Evolutionary conservation across 2,329 filamentous ascomycete species (phyloP), one percentile per base, ranked within the genome.

Genomic region (Colletotrichum sp.): DNA sequence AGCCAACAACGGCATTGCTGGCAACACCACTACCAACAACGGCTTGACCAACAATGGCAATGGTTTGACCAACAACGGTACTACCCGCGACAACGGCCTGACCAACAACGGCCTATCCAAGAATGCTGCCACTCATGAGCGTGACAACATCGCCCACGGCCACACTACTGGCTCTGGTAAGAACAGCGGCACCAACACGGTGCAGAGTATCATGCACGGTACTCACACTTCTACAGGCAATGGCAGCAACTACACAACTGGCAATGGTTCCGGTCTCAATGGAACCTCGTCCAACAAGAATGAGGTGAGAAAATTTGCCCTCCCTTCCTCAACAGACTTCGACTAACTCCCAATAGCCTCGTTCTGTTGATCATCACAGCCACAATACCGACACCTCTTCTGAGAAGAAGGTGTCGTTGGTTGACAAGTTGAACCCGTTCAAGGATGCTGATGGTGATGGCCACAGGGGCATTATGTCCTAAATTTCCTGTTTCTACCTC

Each of bases 381-480:
- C 36, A 39, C 7, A 24, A 3, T n/a, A 24, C 30, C 2, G 72
- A 76, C 16, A 7, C 74, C 0, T 39, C 74, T 2, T 52, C 48
- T 4, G 74, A 72, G 18, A 76, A 74, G 52, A 78, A 79, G 70
- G 21, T 68, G 2, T 79, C 79, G 0, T 16, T 80, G 8, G 72
- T 75, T n/a, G 79, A 80, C 39, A 79, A 77, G 71, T 3, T 80
- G 15, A 79, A 80, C 73, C 79, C 79, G 1, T 77, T 79, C 66
- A 79, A 78, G 73, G 79, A 80, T 24, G 74, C 79, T 2, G 79
- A 80, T 69, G 76, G 78, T 1, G 79, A 80, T 26, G 79, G 79
- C 0, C 79, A 80, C 75, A 79, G 77, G 68, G 79, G 79, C 3
- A 76, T 80, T 3, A 74, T 80, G 67, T 67, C 67, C 24, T 80